Evolutionary conservation across 306 rosid species (phyloP), one percentile per base, ranked within the genome.

Genomic region (Albizia julibrissin): DNA sequence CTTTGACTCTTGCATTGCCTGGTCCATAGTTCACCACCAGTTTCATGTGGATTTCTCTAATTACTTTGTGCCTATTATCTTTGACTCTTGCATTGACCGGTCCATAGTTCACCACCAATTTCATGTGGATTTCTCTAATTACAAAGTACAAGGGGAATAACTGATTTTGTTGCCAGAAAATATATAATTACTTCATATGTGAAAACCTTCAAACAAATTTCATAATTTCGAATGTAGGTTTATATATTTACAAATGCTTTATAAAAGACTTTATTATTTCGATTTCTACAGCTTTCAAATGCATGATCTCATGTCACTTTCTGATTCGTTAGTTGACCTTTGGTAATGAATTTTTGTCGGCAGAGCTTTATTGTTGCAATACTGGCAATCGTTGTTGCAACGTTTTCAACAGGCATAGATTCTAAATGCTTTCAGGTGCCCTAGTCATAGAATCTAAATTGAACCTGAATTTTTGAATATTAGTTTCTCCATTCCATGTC

Each of bases 341-440:
- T 84, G 87, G 81, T 73, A 71, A 27, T 81, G 44, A 65, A 31
- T 86, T 13, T 77, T 77, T 83, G 80, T 73, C 79, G 46, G 69
- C 98, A 96, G 99, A 96, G 97, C 83, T 96, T 96, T 84, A 82
- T 96, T 47, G 87, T 96, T 84, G 99, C 94, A 44, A 84, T 91
- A 79, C 86, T 92, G 43, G 94, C 97, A 22, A 89, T 96, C 31
- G 99, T 93, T 31, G 83, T 91, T 29, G 99, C 99, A 44, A 93
- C 98, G 76, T 93, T 96, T 85, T 93, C 99, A 10, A 96, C 99
- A 0, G 99, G 99, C 78, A 93, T 93, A 87, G 99, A 96, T 87
- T 96, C 99, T 37, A 84, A 96, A 64, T 89, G 94, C 85, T 91
- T 93, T 82, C 97, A 93, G 98, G 98, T 95, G 18, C 67, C 29